Percentiles rank a stretch among this genome's conserved stretches.
These are phyloP conservation scores for Xylona heveae DNA, from an alignment of 495 filamentous ascomycete species.

Conservation along the genomic window DNA sequence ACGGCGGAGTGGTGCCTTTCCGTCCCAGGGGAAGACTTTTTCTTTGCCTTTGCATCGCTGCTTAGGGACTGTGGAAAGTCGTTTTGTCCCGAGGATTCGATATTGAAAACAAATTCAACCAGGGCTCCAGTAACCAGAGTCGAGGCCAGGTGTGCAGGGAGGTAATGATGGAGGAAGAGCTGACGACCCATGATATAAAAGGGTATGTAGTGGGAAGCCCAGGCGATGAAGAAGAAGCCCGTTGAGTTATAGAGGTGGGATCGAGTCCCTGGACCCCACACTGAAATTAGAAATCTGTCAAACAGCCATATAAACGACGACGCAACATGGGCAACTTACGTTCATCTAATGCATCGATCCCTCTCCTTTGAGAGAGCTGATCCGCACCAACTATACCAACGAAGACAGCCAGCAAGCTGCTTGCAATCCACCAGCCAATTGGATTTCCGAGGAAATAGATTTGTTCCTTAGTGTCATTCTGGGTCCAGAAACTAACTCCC, in stretches of 20 bases:
- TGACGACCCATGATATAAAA: slow-evolving; percentile 61
- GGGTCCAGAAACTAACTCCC: slow-evolving; percentile 97
- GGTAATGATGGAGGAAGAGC: slow-evolving; percentile 57
- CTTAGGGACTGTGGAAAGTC: slow-evolving; percentile 16
- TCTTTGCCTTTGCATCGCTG: slow-evolving; percentile 26
- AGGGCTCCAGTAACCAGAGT: slow-evolving; percentile 89
- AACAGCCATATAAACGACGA: slow-evolving; percentile 13
- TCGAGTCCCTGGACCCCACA: slow-evolving; percentile 42
- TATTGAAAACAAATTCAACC: slow-evolving; percentile 87
- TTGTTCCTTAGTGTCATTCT: slow-evolving; percentile 86
- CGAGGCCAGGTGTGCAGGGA: slow-evolving; percentile 80
- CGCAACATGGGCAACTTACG: slow-evolving; percentile 35
- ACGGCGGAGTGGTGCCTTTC: slow-evolving; percentile 35
- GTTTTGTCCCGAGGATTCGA: slow-evolving; percentile 42
- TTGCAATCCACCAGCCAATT: slow-evolving; percentile 91
- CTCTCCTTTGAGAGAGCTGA: slow-evolving; percentile 76
- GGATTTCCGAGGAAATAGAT: slow-evolving; percentile 99
- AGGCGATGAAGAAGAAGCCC: slow-evolving; percentile 89
- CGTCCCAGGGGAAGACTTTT: slow-evolving; percentile 7
- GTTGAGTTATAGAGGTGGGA: slow-evolving; percentile 94
- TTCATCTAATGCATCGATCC: slow-evolving; percentile 80
- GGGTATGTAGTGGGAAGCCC: slow-evolving; percentile 53
- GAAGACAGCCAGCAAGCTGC: slow-evolving; percentile 79
- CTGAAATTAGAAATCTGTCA: background rate
- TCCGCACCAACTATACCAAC: slow-evolving; percentile 82